A percentile compares a stretch with the other conserved stretches of the same genome.
phyloP scores from a whole-genome alignment of 495 filamentous ascomycete species.

The Penicillium angulare region DNA sequence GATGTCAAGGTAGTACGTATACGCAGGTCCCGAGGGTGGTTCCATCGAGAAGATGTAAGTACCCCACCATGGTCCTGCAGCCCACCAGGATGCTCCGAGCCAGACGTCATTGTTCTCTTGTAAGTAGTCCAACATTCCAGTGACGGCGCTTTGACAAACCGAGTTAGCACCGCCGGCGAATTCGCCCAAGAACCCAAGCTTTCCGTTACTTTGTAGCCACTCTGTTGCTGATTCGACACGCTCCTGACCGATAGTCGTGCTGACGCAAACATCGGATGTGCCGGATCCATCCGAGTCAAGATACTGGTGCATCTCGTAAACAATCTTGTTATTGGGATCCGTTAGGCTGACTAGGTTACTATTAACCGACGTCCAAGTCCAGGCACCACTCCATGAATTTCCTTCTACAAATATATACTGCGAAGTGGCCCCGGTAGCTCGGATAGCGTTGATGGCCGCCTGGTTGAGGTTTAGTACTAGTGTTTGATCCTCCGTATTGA shows the following conservation, averaged over 20 bases:
- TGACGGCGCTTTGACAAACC: conserved; percentile 59
- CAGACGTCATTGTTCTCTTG: conserved; percentile 60
- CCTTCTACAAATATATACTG: conserved; percentile 75
- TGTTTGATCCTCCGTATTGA: conserved; percentile 66
- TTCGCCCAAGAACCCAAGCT: conserved; percentile 65
- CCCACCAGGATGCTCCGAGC: conserved; percentile 69
- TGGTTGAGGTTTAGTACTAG: conserved; percentile 71
- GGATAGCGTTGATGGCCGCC: conserved; percentile 70
- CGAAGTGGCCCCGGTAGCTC: conserved; percentile 62
- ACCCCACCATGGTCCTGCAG: conserved; percentile 57
- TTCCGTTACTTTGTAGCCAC: conserved; percentile 65
- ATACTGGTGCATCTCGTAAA: conserved; percentile 53
- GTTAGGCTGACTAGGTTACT: conserved; percentile 54
- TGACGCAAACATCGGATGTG: conserved; percentile 54
- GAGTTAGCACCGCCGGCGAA: conserved; percentile 65
- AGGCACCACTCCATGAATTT: conserved; percentile 64
- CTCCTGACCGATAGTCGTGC: conserved; percentile 58
- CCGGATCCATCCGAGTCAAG: conserved; percentile 60
- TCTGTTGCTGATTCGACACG: conserved; percentile 59
- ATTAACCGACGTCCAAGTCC: conserved; percentile 52
- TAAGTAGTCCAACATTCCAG: conserved; percentile 59
- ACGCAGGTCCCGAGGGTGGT: conserved; percentile 50
- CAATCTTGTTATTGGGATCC: conserved; percentile 59
- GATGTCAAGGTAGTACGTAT: conserved; percentile 31
- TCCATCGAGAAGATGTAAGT: conserved; percentile 59